Evolutionary conservation across 2,329 filamentous ascomycete species (phyloP), one percentile per base, ranked within the genome.

Genomic region (Tolypocladium album): DNA sequence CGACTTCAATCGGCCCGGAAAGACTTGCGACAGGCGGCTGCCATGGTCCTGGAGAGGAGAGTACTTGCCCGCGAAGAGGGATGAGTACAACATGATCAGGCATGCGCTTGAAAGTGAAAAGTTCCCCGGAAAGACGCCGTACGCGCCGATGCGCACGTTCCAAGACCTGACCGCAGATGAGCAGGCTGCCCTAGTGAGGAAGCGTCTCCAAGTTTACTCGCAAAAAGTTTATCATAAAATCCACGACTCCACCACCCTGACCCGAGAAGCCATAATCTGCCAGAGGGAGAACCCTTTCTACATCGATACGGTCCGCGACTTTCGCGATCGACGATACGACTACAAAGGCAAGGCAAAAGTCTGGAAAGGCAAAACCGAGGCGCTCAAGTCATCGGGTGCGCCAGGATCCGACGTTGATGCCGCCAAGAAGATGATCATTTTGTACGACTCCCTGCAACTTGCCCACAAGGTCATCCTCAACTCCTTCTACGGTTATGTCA

Each of bases 171-270:
- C 85, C 22, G 74, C 82, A 2, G 92, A 96, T 61, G 94, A 99
- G 69, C 93, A 96, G 74, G 87, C 92, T 0, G 76, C 69, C 1
- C 79, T 94, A 42, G 81, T 96, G 57, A 88, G 91, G 66, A 99
- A 97, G 70, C 87, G 94, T 40, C 78, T 99, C 56, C 91, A 93
- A 64, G 82, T 92, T 40, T 99, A 96, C 77, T 95, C 91, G 69
- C 96, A 97, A 73, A 99, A 99, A 76, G 96, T 99, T 64, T 99
- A 99, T 71, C 94, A 99, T 81, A 99, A 97, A 74, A 97, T 99
- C 61, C 92, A 96, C 73, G 94, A 97, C 63, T 89, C 90, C 15
- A 96, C 88, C 57, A 97, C 90, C 0, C 94, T 95, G 61, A 88
- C 94, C 63, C 86, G 92, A 59, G 94, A 99, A 73, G 94, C 95